A percentile compares a stretch with the other conserved stretches of the same genome.
phyloP scores from a whole-genome alignment of 2,329 filamentous ascomycete genomes.

The Drechmeria coniospora region DNA sequence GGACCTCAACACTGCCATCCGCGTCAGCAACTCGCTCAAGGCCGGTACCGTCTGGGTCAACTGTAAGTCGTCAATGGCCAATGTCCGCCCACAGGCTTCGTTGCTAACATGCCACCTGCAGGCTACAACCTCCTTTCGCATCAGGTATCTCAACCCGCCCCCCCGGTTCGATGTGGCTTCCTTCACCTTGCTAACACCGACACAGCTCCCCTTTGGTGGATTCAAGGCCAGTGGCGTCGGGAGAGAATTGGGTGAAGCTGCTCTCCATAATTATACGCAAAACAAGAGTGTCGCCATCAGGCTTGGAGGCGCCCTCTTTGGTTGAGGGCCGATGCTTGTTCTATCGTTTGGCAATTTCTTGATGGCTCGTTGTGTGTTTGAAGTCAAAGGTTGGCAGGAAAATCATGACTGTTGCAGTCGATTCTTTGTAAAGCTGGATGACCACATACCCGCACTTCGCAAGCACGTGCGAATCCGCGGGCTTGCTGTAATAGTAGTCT shows the following conservation, averaged over 20 bases:
- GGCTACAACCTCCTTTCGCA: conserved; percentile 47
- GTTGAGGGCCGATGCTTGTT: conserved; percentile 2
- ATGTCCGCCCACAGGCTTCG: too few relatives aligned
- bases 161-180: not conserved
- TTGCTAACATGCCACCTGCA: conserved; percentile 8
- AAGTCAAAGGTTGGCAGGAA: too few relatives aligned
- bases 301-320: conserved; percentile 9
- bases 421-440: too few relatives aligned
- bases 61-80: conserved; percentile 19
- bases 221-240: conserved; percentile 69
- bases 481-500: too few relatives aligned
- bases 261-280: conserved; percentile 52
- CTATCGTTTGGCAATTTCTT: too few relatives aligned
- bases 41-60: conserved; percentile 52
- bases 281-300: conserved; percentile 48
- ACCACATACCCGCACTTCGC: too few relatives aligned
- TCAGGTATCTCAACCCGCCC: conserved; percentile 2
- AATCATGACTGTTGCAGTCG: too few relatives aligned
- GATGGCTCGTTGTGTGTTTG: too few relatives aligned
- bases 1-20: conserved; percentile 68
- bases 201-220: conserved; percentile 50
- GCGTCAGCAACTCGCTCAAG: conserved; percentile 58
- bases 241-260: conserved; percentile 57
- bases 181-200: conserved; percentile 1
- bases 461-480: too few relatives aligned